Evolutionary conservation across 208 protist species (phyloP).

Genomic region (Trypanosoma conorhini): DNA sequence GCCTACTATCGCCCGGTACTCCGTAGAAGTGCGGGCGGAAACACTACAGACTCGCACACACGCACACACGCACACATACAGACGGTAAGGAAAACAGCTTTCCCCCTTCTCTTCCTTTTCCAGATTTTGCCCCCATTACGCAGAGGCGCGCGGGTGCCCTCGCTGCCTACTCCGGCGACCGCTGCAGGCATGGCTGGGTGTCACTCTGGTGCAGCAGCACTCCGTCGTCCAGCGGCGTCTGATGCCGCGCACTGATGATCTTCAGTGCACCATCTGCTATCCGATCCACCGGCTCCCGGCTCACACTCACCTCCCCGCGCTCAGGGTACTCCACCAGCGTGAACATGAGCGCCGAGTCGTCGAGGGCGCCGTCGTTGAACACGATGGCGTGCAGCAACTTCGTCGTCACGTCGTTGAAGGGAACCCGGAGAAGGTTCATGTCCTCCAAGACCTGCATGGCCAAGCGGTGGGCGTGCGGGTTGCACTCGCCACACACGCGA

Average conservation of each 20-base stretch:
- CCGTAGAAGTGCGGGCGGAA: no score
- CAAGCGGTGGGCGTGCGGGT: slow-evolving; percentile 69
- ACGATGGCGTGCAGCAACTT: slow-evolving; percentile 64
- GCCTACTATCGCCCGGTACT: no score
- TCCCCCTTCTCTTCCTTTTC: background rate
- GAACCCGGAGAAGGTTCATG: slow-evolving; percentile 83
- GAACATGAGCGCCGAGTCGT: slow-evolving; percentile 88
- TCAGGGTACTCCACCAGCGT: slow-evolving; percentile 89
- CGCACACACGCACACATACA: background rate
- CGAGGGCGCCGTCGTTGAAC: slow-evolving; percentile 85
- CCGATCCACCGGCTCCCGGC: slow-evolving; percentile 46
- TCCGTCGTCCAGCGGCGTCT: slow-evolving; percentile 83
- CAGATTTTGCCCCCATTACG: background rate
- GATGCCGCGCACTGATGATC: slow-evolving; percentile 83
- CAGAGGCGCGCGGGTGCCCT: background rate
- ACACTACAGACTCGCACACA: no score
- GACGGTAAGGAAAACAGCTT: background rate
- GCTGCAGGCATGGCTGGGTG: slow-evolving; percentile 86
- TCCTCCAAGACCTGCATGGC: slow-evolving; percentile 81
- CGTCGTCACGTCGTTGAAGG: slow-evolving; percentile 70
- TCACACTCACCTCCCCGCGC: slow-evolving; percentile 82
- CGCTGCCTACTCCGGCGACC: slow-evolving; percentile 62
- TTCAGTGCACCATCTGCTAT: slow-evolving; percentile 65
- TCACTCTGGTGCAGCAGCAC: slow-evolving; percentile 58
- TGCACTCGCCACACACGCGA: slow-evolving; percentile 77